Evolutionary conservation across 2,329 filamentous ascomycete genomes (phyloP).

Genomic region (Camillea tinctor): DNA sequence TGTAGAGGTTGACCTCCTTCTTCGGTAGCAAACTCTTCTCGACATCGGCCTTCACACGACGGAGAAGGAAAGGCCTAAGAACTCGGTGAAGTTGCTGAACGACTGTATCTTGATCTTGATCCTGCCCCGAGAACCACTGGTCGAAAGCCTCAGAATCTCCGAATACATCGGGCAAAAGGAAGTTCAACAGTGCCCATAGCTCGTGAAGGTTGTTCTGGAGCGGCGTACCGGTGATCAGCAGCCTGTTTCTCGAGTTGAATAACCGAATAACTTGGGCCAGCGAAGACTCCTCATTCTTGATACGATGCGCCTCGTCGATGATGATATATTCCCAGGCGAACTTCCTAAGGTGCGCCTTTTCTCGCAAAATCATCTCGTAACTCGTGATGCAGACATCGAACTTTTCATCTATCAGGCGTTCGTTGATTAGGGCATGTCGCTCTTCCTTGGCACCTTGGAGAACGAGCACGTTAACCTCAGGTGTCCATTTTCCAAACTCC

Average conservation of each 20-base stretch:
- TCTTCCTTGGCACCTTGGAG: slow-evolving; percentile 95
- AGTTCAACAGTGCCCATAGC: slow-evolving; percentile 95
- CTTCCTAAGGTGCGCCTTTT: slow-evolving; percentile 93
- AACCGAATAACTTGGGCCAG: slow-evolving; percentile 93
- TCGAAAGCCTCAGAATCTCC: slow-evolving; percentile 96
- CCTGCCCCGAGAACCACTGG: slow-evolving; percentile 93
- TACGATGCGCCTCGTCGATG: slow-evolving; percentile 95
- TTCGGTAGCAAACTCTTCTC: slow-evolving; percentile 97
- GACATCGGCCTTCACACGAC: slow-evolving; percentile 94
- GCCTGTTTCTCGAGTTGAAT: slow-evolving; percentile 91
- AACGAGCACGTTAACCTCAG: slow-evolving; percentile 90
- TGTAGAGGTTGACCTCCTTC: slow-evolving; percentile 95
- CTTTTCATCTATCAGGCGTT: slow-evolving; percentile 87
- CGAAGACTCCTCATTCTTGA: slow-evolving; percentile 99
- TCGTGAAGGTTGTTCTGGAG: slow-evolving; percentile 98
- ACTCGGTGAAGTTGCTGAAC: slow-evolving; percentile 95
- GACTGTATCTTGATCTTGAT: slow-evolving; percentile 88
- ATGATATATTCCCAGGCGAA: slow-evolving; percentile 99
- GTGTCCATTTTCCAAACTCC: slow-evolving; percentile 92
- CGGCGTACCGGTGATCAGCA: slow-evolving; percentile 94
- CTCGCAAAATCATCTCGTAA: slow-evolving; percentile 97
- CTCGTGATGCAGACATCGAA: slow-evolving; percentile 98
- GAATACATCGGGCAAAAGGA: slow-evolving; percentile 96
- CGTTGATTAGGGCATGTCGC: slow-evolving; percentile 81
- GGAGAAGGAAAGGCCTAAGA: slow-evolving; percentile 86